Evolutionary conservation across 208 protist genomes (phyloP).

Genomic region (Ichthyophonus hoferi): DNA sequence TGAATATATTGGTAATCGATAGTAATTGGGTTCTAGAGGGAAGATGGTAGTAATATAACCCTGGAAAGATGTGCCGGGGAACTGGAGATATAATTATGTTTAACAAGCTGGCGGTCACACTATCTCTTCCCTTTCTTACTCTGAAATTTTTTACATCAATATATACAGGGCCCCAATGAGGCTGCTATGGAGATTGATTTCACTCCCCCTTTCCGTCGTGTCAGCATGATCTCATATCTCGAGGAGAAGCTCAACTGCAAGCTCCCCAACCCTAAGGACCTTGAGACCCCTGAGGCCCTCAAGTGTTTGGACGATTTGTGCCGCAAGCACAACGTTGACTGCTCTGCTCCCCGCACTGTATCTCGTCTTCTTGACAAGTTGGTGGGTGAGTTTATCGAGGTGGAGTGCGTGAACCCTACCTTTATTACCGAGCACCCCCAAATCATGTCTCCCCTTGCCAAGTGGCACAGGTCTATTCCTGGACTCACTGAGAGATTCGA

Average conservation of each 20-base stretch:
- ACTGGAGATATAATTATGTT: no score
- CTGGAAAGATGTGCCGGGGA: no score
- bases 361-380: slow-evolving; percentile 93
- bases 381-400: slow-evolving; percentile 35
- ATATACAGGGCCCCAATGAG: slow-evolving; percentile 29
- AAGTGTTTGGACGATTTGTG: slow-evolving; percentile 80
- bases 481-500: slow-evolving; percentile 98
- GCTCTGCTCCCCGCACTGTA: slow-evolving; percentile 83
- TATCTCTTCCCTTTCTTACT: no score
- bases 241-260: slow-evolving; percentile 81
- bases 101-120: no score
- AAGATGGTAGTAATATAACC: no score
- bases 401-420: slow-evolving; percentile 91
- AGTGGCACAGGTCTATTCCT: slow-evolving; percentile 88
- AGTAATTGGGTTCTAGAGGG: no score
- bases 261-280: slow-evolving; percentile 47
- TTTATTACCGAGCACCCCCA: slow-evolving; percentile 99
- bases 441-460: slow-evolving; percentile 99
- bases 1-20: no score
- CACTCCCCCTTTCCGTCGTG: slow-evolving; percentile 90
- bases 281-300: slow-evolving; percentile 48
- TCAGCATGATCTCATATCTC: slow-evolving; percentile 64
- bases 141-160: no score
- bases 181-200: slow-evolving; percentile 90
- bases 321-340: slow-evolving; percentile 82